Conservation (phyloP, 2,329 filamentous ascomycete genomes). For the Plectosphaerella sp. region DNA sequence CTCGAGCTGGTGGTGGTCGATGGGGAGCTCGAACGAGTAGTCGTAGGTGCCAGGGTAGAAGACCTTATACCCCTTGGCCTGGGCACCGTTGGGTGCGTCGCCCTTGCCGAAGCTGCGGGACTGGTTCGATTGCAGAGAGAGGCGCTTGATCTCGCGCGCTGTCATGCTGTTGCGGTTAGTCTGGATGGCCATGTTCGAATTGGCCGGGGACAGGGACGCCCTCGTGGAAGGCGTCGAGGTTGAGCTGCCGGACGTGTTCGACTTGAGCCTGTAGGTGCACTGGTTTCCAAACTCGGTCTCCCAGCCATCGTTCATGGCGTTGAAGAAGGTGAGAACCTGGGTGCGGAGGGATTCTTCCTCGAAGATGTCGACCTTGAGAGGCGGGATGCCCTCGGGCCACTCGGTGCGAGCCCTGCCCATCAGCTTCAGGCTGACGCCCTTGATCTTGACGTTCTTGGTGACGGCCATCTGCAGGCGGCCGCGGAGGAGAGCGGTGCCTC, state of each 20-base stretch:
- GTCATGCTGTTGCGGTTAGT: slow-evolving; percentile 21
- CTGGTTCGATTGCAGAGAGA: slow-evolving; percentile 77
- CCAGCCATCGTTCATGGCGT: slow-evolving; percentile 61
- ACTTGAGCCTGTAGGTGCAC: slow-evolving; percentile 50
- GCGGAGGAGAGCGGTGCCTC: slow-evolving; percentile 80
- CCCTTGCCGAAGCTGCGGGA: slow-evolving; percentile 82
- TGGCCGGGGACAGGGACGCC: slow-evolving; percentile 20
- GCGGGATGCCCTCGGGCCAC: slow-evolving; percentile 95
- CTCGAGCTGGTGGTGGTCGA: slow-evolving; percentile 85
- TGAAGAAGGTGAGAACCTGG: slow-evolving; percentile 90
- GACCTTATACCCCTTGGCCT: slow-evolving; percentile 73
- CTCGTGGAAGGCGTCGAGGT: slow-evolving; percentile 30
- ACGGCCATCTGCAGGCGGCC: slow-evolving; percentile 79
- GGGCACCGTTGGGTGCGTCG: slow-evolving; percentile 56
- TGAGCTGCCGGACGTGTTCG: slow-evolving; percentile 12
- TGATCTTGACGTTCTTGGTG: slow-evolving; percentile 88
- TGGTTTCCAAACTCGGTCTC: slow-evolving; percentile 60
- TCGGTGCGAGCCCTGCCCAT: slow-evolving; percentile 82
- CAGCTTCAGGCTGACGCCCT: slow-evolving; percentile 83
- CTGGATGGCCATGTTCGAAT: slow-evolving; percentile 26
- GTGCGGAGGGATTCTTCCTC: slow-evolving; percentile 84
- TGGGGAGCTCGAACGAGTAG: slow-evolving; percentile 77
- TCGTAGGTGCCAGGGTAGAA: slow-evolving; percentile 71
- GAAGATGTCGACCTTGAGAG: slow-evolving; percentile 74
- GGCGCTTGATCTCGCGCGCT: slow-evolving; percentile 54